Conservation (phyloP, 768 basidiomycete species). For the Lyophyllum shimeji region DNA sequence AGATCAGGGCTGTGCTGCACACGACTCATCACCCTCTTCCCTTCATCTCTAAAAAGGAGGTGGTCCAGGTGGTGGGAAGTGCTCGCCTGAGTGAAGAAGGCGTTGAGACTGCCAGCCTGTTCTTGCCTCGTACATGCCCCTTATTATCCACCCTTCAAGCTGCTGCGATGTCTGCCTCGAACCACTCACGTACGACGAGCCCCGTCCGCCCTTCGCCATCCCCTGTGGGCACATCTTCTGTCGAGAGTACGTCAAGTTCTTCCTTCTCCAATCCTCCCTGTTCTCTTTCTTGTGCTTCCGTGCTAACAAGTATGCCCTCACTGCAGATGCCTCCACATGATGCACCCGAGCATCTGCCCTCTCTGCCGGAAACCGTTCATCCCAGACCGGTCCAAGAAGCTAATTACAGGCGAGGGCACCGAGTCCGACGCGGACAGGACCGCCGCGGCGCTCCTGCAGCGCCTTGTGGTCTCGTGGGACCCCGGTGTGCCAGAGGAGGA, state of each 20-base stretch:
- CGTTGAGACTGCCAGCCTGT: background rate
- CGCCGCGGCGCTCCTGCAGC: constrained; percentile 36
- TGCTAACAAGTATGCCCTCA: background rate
- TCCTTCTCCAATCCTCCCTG: background rate
- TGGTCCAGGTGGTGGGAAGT: too few relatives aligned
- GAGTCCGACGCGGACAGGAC: constrained; percentile 34
- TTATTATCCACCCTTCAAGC: constrained; percentile 69
- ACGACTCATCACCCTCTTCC: too few relatives aligned
- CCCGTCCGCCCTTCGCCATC: constrained; percentile 65
- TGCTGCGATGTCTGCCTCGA: constrained; percentile 79
- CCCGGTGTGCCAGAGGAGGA: constrained; percentile 28
- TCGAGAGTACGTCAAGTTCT: constrained; percentile 45
- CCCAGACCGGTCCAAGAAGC: constrained; percentile 20
- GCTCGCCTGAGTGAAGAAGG: too few relatives aligned
- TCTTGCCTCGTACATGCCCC: constrained; percentile 23
- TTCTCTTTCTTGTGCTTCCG: too few relatives aligned
- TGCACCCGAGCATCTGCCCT: constrained; percentile 18
- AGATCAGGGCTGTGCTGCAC: too few relatives aligned
- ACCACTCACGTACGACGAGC: constrained; percentile 51
- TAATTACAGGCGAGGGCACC: constrained; percentile 23
- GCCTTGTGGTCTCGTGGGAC: constrained; percentile 39
- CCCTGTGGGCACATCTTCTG: constrained; percentile 81
- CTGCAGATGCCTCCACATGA: constrained; percentile 14
- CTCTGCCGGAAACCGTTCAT: constrained; percentile 19
- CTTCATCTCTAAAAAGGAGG: too few relatives aligned